These are phyloP conservation scores for Pistacia vera DNA, from an alignment of 345 rosid species.

Conservation along the genomic window DNA sequence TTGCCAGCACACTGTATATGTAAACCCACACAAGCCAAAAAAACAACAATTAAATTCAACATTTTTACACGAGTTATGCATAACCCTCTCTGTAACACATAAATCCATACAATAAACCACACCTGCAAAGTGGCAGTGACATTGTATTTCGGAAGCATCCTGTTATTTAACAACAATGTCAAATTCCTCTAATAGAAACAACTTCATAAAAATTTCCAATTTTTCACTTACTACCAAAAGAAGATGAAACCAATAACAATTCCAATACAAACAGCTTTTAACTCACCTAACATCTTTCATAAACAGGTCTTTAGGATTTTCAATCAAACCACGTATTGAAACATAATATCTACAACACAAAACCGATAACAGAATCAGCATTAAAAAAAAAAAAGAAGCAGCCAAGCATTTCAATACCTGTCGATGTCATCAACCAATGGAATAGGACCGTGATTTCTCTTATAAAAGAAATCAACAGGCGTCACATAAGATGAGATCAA, in stretches of 20 bases:
- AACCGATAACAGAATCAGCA: conserved; percentile 16
- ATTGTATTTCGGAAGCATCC: conserved; percentile 77
- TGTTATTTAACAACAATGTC: conserved; percentile 31
- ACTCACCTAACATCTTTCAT: conserved; percentile 77
- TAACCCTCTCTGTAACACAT: background rate
- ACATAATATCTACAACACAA: conserved; percentile 59
- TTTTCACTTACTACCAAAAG: background rate
- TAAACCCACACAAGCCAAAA: conserved; percentile 16
- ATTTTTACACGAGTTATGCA: background rate
- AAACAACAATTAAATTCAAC: conserved; percentile 5
- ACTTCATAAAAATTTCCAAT: background rate
- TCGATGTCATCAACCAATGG: conserved; percentile 74
- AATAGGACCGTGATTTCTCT: conserved; percentile 96
- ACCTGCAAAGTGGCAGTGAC: conserved; percentile 91
- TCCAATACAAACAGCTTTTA: background rate
- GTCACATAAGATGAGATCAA: conserved; percentile 74
- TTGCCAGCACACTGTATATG: conserved; percentile 89
- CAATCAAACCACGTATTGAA: conserved; percentile 50
- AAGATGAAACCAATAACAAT: background rate
- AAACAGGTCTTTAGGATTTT: conserved; percentile 52
- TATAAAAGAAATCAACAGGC: conserved; percentile 86
- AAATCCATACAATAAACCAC: background rate
- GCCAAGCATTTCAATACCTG: conserved; percentile 36
- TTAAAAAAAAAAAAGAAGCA: background rate
- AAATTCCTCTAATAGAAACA: conserved; percentile 2